Evolutionary conservation across 129 eudicot genomes (phyloP).

Genomic region (Mikania micrantha): DNA sequence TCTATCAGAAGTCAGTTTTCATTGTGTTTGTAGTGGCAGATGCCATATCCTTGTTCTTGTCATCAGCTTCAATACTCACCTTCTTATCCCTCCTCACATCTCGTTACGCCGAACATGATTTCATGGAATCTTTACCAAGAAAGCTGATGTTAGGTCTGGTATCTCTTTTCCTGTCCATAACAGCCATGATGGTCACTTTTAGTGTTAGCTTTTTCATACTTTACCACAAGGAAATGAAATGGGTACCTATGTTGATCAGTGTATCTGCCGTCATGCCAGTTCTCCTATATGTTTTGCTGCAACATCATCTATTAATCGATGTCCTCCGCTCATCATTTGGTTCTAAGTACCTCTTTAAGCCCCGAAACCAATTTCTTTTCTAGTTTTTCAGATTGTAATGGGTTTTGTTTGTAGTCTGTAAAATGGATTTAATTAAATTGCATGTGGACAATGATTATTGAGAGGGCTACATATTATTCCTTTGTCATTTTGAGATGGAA

Average conservation of each 20-base stretch:
- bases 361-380: too few relatives aligned
- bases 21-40: constrained; percentile 25
- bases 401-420: too few relatives aligned
- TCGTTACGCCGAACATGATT: constrained; percentile 30
- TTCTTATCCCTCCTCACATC: constrained; percentile 21
- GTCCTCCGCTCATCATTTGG: background rate
- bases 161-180: constrained; percentile 14
- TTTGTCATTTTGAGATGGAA: too few relatives aligned
- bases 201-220: constrained; percentile 24
- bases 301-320: background rate
- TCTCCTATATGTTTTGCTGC: background rate
- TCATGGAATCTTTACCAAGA: constrained; percentile 18
- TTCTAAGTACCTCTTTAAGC: constrained; percentile 17
- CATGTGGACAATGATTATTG: too few relatives aligned
- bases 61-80: constrained; percentile 12
- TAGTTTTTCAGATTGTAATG: too few relatives aligned
- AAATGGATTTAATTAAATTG: too few relatives aligned
- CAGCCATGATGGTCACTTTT: constrained; percentile 12
- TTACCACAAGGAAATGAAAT: constrained; percentile 8
- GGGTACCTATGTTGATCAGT: constrained; percentile 28
- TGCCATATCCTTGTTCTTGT: constrained; percentile 20
- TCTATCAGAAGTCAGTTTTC: background rate
- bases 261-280: constrained; percentile 19
- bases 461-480: too few relatives aligned
- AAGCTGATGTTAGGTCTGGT: constrained; percentile 10